Evolutionary conservation across 2,329 filamentous ascomycete species (phyloP).

Genomic region (Raffaelea arxii): DNA sequence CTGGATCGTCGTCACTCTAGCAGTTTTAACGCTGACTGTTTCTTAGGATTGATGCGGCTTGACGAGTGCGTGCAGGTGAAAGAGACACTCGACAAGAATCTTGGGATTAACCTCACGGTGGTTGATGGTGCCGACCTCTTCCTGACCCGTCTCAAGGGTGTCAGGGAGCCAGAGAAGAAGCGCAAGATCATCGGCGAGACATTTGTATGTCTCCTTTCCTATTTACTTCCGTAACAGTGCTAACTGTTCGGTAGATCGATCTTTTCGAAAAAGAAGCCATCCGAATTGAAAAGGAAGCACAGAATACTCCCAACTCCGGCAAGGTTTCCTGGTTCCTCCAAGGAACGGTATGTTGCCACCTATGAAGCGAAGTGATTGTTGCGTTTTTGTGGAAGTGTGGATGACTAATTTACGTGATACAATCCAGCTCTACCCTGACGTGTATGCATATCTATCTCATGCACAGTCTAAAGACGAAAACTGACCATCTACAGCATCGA

Average conservation of each 20-base stretch:
- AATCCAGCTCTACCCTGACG: not conserved
- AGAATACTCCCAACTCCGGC: constrained; percentile 56
- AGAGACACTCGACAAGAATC: constrained; percentile 63
- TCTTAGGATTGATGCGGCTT: constrained; percentile 55
- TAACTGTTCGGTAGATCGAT: constrained; percentile 27
- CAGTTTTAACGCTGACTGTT: too few relatives aligned
- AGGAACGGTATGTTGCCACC: constrained; percentile 60
- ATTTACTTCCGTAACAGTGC: not conserved
- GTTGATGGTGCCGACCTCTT: constrained; percentile 72
- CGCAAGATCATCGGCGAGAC: constrained; percentile 75
- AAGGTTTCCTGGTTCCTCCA: constrained; percentile 82
- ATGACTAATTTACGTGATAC: too few relatives aligned
- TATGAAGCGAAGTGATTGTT: too few relatives aligned
- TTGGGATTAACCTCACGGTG: constrained; percentile 86
- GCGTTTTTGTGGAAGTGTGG: too few relatives aligned
- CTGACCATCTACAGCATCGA: constrained; percentile 27
- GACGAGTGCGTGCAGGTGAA: constrained; percentile 79
- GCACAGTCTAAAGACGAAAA: not conserved
- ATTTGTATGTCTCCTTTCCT: constrained; percentile 12
- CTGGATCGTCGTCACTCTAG: too few relatives aligned
- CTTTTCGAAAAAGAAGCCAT: constrained; percentile 71
- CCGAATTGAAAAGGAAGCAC: constrained; percentile 58
- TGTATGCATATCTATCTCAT: not conserved
- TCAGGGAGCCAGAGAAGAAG: constrained; percentile 64
- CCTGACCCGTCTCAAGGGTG: constrained; percentile 63